phyloP scores from a whole-genome alignment of 2,329 filamentous ascomycete genomes.

The Sarocladium kiliense region DNA sequence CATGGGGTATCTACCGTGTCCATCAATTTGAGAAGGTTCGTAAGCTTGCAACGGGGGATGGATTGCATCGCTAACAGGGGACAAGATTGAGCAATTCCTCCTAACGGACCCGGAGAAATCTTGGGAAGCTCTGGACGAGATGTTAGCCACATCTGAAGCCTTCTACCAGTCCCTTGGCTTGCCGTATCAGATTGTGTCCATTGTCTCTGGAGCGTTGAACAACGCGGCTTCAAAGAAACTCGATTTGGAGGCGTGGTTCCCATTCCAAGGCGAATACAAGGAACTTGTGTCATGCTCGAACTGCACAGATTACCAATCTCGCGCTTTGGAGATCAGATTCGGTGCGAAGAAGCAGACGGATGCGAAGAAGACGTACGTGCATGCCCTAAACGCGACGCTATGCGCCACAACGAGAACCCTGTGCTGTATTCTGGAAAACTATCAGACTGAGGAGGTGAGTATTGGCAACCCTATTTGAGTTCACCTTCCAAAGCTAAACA shows the following conservation, averaged over 20 bases:
- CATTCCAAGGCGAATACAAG: constrained; percentile 96
- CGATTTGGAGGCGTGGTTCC: constrained; percentile 95
- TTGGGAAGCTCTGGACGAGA: constrained; percentile 89
- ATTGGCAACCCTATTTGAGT: constrained; percentile 14
- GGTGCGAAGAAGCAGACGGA: constrained; percentile 84
- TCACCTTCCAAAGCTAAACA: no score
- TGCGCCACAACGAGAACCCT: constrained; percentile 88
- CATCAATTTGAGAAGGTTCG: constrained; percentile 92
- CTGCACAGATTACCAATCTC: constrained; percentile 95
- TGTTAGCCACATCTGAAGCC: constrained; percentile 87
- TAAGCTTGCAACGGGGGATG: neutral
- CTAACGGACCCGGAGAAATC: constrained; percentile 82
- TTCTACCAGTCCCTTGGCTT: constrained; percentile 89
- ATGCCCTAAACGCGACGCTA: constrained; percentile 84
- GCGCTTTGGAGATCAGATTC: constrained; percentile 88
- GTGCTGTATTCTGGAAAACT: constrained; percentile 95
- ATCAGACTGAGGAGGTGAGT: constrained; percentile 78
- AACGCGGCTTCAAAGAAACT: constrained; percentile 76
- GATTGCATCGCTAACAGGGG: constrained; percentile 3
- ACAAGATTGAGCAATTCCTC: constrained; percentile 67
- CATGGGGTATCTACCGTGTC: constrained; percentile 96
- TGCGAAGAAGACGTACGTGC: constrained; percentile 84
- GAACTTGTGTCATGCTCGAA: constrained; percentile 97
- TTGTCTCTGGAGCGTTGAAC: constrained; percentile 94
- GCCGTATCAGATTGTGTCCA: constrained; percentile 87